Evolutionary conservation across 306 rosid genomes (phyloP).

Genomic region (Castanea mollissima): DNA sequence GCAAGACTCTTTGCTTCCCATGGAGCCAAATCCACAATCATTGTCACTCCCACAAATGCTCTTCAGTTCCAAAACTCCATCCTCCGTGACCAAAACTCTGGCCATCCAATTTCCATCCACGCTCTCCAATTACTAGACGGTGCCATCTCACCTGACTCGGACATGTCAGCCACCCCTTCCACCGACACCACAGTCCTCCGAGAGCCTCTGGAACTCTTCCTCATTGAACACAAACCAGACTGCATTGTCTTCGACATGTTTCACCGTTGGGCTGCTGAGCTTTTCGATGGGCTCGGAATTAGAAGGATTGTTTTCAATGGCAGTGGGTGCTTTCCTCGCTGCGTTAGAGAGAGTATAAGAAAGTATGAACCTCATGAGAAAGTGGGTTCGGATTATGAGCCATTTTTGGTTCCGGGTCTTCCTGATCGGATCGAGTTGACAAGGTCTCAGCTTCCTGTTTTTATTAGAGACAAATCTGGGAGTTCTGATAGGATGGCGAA

Average conservation of each 20-base stretch:
- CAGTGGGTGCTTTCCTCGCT: conserved; percentile 50
- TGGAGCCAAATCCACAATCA: conserved; percentile 51
- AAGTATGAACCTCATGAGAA: conserved; percentile 23
- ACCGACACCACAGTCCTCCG: conserved; percentile 45
- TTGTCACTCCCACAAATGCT: conserved; percentile 40
- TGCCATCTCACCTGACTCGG: conserved; percentile 31
- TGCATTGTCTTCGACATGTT: conserved; percentile 56
- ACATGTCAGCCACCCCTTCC: conserved; percentile 39
- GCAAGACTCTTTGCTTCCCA: conserved; percentile 65
- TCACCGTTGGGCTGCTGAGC: conserved; percentile 47
- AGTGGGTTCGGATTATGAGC: conserved; percentile 37
- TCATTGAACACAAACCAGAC: conserved; percentile 31
- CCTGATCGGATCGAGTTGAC: conserved; percentile 49
- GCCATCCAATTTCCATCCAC: conserved; percentile 34
- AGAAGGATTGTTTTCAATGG: conserved; percentile 45
- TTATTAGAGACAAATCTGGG: conserved; percentile 16
- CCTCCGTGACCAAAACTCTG: conserved; percentile 40
- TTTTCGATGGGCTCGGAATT: conserved; percentile 35
- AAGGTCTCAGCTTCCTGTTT: conserved; percentile 47
- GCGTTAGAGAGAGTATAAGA: conserved; percentile 27
- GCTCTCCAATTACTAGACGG: conserved; percentile 18
- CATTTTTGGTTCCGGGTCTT: conserved; percentile 41
- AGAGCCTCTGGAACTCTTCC: conserved; percentile 41
- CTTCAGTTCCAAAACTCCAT: conserved; percentile 39
- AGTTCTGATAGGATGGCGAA: conserved; percentile 13